Evolutionary conservation across 768 basidiomycete species (phyloP), one percentile per base, ranked within the genome.

Genomic region (Rhodocollybia butyracea): DNA sequence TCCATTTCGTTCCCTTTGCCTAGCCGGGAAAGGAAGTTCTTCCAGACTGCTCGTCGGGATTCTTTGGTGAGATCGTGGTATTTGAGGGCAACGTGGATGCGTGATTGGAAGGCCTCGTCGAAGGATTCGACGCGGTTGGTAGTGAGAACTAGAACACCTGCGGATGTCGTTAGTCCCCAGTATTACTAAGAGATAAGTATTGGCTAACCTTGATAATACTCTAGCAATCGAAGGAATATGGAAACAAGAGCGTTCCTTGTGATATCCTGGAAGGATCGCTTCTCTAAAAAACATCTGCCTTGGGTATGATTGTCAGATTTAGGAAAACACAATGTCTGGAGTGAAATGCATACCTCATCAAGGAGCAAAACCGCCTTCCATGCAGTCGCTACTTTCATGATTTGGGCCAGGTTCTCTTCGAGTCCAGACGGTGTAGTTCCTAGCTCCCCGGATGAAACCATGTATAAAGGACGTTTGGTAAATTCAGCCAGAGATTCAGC

Each of bases 21-120:
- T 31, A 61, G 46, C 13, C 51, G 46, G 40, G 51, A 24, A 19
- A 61, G 31, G 45, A 46, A 29, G 24, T 30, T 46, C 19, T 46
- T 24, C 45, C 26, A 46, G 17, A 46, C 29, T 8, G 45, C 26
- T 8, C 45, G 27, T 5, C 45, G 27, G 7, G 45, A 31, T 27
- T 46, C 27, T 3, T 17, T 3, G 12, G 15, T 30, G 27, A 46
- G 45, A 29, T 29, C 45, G 15, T 46, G 27, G 3, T 46, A 46
- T 30, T 46, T 46, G 15, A 46, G 26, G 27, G 45, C 70, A 51
- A 73, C 67, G 50, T 68, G 71, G 57, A 72, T 67, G 29, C 73
- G 67, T 3, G 70, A 71, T 15, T 71, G 63, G 67, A 74, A 76
- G 15, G 74, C 74, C 36, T 66, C 68, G 57, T 77, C 73, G 58